Evolutionary conservation across 257 asterid genomes (phyloP).

Genomic region (Solanum chmielewskii): DNA sequence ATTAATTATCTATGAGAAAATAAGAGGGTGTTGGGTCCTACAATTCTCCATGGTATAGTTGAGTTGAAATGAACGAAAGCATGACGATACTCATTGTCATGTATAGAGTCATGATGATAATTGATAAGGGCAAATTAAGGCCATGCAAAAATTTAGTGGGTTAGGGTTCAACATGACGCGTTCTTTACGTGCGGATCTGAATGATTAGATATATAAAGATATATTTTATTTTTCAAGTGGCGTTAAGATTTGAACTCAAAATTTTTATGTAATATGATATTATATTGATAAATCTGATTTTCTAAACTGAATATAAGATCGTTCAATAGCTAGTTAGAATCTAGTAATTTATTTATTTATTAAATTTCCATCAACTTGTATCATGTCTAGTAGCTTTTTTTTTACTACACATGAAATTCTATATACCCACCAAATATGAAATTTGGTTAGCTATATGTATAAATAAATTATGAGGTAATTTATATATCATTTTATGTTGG

Average conservation of each 20-base stretch:
- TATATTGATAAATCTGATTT: not conserved
- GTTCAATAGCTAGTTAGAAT: too few relatives aligned
- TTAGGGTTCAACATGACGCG: not conserved
- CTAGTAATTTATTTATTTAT: too few relatives aligned
- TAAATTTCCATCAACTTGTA: too few relatives aligned
- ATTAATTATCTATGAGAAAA: constrained; percentile 6
- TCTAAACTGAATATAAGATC: too few relatives aligned
- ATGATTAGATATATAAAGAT: not conserved
- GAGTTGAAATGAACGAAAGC: constrained; percentile 54
- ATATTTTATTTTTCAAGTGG: not conserved
- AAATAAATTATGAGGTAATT: not conserved
- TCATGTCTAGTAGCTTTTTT: too few relatives aligned
- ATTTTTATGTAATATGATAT: not conserved
- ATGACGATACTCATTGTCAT: constrained; percentile 37
- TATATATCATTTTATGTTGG: not conserved
- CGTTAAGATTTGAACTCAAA: rapidly evolving
- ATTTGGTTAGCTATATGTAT: not conserved
- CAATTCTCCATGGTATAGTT: not conserved
- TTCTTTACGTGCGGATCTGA: rapidly evolving
- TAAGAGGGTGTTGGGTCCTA: not conserved
- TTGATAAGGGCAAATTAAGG: not conserved
- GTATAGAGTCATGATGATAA: not conserved
- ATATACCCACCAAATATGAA: not conserved
- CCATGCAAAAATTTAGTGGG: not conserved
- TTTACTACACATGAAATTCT: not conserved